Conservation (phyloP, 1,139 yeast species). For the Pichia sp. region DNA sequence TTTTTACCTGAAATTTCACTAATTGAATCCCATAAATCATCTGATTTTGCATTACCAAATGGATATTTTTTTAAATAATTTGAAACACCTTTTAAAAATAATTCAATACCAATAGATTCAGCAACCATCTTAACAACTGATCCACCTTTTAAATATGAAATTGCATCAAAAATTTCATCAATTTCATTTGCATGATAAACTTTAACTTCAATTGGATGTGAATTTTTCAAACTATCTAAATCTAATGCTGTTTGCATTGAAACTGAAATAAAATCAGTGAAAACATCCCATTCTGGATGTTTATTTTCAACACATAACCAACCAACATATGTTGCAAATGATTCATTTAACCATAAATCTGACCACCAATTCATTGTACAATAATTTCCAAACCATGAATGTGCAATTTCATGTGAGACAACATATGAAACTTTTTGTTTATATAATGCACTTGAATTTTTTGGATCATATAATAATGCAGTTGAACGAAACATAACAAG, state of each 20-base stretch:
- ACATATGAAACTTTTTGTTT: constrained; percentile 52
- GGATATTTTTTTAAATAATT: constrained; percentile 43
- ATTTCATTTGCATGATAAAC: constrained; percentile 49
- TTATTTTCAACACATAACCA: constrained; percentile 46
- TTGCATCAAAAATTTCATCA: constrained; percentile 52
- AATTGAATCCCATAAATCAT: constrained; percentile 48
- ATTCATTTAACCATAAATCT: constrained; percentile 57
- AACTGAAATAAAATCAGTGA: constrained; percentile 46
- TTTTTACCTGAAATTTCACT: constrained; percentile 42
- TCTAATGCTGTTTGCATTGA: constrained; percentile 47
- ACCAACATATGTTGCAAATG: constrained; percentile 58
- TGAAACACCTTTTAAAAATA: constrained; percentile 49
- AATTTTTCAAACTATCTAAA: constrained; percentile 47
- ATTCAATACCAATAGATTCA: constrained; percentile 44
- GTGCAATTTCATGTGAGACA: constrained; percentile 58
- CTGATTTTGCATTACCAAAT: constrained; percentile 47
- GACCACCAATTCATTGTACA: constrained; percentile 65
- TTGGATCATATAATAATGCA: constrained; percentile 45
- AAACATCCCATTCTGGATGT: constrained; percentile 54
- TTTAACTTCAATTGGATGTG: constrained; percentile 56
- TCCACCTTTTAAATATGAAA: constrained; percentile 52
- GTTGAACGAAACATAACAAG: constrained; percentile 50
- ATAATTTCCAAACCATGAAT: constrained; percentile 60
- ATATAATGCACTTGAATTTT: constrained; percentile 38
- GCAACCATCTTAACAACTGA: constrained; percentile 51